Evolutionary conservation across 2,329 filamentous ascomycete genomes (phyloP).

Genomic region (Penicillium digitatum): DNA sequence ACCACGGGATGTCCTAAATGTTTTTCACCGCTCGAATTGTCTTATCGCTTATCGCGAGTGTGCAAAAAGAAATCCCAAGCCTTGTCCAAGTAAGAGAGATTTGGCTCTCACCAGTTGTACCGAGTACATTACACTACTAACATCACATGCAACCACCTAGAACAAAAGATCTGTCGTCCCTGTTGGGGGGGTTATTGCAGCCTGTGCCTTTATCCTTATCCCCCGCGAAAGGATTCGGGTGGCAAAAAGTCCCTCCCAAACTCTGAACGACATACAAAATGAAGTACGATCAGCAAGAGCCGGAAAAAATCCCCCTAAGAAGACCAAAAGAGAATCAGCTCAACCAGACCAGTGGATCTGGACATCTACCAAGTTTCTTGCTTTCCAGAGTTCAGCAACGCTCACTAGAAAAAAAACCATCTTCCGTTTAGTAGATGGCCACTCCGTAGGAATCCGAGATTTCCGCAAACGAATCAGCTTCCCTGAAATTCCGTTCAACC

Average conservation of each 20-base stretch:
- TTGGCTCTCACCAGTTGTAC: neutral
- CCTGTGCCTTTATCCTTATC: neutral
- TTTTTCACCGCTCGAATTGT: conserved; percentile 6
- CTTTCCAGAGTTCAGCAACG: neutral
- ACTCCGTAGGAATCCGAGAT: neutral
- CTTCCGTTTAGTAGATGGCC: neutral
- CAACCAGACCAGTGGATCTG: neutral
- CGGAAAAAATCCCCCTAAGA: neutral
- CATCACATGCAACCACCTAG: neutral
- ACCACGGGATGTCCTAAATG: neutral
- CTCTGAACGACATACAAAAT: neutral
- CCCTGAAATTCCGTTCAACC: neutral
- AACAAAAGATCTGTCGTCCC: neutral
- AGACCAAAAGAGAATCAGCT: neutral
- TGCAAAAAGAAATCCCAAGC: neutral
- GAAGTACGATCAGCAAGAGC: neutral
- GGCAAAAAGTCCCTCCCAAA: neutral
- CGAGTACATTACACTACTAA: neutral
- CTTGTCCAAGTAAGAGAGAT: neutral
- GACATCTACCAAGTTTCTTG: neutral
- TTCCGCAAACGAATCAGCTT: neutral
- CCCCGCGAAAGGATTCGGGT: conserved; percentile 8
- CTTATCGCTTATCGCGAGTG: conserved; percentile 10
- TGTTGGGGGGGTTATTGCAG: neutral
- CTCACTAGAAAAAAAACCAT: neutral